Evolutionary conservation across 345 rosid species (phyloP), one percentile per base, ranked within the genome.

Genomic region (Toxicodendron radicans): DNA sequence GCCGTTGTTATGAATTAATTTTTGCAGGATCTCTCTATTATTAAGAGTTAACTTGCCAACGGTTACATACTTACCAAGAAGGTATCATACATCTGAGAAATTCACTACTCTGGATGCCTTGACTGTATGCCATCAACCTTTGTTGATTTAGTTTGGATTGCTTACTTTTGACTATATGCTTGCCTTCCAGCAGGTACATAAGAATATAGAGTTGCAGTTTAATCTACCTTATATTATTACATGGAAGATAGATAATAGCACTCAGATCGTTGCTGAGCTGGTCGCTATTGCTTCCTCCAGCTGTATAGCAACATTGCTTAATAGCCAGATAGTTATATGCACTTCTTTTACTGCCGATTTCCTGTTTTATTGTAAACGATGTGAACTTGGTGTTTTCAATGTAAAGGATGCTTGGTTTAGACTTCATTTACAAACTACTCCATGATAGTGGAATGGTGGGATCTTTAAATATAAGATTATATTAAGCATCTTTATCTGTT

Each of bases 1-100:
- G 30, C 67, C 41, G 41, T 21, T 52, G 49, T 3, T 13, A 2
- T 2, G 4, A 23, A 35, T 18, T 17, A 58, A 73, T 18, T 51
- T 48, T 69, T 57, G 78, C 84, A 89, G 93, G 87, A 33, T 84
- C 88, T 76, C 85, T 89, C 70, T 89, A 89, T 78, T 89, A 89
- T 66, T 89, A 78, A 81, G 73, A 20, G 64, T 51, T 65, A 14
- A 14, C 75, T 52, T 66, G 73, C 77, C 64, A 0, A 53, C 51
- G 67, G 53, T 9, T 70, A 45, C 66, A 62, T 76, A 69, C 69
- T 41, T 32, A 16, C 56, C 46, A 74, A 74, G 79, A 74, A 74
- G 84, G 80, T 74, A 66, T 52, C 12, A n/a, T 24, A n/a, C 49
- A 64, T 33, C 18, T 45, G n/a, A 4, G 2, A 41, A 8, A 9